phyloP scores from a whole-genome alignment of 345 rosid species.

The Geranium rotundifolium region DNA sequence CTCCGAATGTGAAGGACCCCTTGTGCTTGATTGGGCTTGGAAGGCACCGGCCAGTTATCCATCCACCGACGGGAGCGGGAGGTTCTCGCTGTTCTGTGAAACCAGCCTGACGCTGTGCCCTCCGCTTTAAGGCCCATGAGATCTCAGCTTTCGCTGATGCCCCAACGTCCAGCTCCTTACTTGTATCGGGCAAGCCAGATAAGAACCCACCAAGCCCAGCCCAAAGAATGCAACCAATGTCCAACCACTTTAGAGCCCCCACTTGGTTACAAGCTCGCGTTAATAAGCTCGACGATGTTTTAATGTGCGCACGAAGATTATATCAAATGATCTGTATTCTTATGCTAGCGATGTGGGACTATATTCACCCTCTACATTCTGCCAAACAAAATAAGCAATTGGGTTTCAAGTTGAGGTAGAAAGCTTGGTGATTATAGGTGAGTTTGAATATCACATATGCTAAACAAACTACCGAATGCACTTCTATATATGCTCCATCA shows the following conservation, averaged over 20 bases:
- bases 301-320: fast-evolving
- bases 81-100: conserved; percentile 33
- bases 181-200: conserved; percentile 26
- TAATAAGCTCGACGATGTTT: background rate
- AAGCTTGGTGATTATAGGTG: no score
- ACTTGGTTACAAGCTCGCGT: conserved; percentile 19
- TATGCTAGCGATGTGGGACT: background rate
- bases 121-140: conserved; percentile 9
- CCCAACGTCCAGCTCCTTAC: conserved; percentile 10
- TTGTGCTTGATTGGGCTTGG: background rate
- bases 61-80: conserved; percentile 31
- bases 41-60: conserved; percentile 19
- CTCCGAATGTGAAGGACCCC: background rate
- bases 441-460: no score
- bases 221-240: no score
- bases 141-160: conserved; percentile 12
- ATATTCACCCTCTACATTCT: no score
- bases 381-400: no score
- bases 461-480: no score
- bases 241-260: conserved; percentile 7
- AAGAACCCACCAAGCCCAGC: no score
- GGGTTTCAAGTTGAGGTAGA: no score
- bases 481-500: no score
- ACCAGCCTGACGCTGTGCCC: conserved; percentile 38
- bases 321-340: fast-evolving